phyloP scores from a whole-genome alignment of 495 filamentous ascomycete species.

The Talaromyces thailandensis region DNA sequence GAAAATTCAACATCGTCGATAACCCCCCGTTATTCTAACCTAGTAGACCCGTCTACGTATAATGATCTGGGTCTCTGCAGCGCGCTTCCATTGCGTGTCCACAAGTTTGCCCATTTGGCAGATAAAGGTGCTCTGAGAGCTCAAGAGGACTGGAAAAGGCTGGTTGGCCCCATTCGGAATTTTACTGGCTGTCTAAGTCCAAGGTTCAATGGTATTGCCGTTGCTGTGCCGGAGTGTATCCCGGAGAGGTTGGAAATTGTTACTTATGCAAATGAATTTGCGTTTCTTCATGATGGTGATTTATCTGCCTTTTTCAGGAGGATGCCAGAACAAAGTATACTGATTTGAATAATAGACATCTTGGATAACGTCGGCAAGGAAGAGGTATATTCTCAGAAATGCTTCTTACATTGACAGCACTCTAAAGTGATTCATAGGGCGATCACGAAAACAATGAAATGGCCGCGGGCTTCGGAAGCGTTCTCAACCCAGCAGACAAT shows the following conservation, averaged over 20 bases:
- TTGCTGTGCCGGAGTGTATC: conserved; percentile 22
- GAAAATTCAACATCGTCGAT: neutral
- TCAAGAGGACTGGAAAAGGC: neutral
- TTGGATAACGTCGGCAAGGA: neutral
- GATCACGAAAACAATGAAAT: conserved; percentile 2
- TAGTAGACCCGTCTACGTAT: neutral
- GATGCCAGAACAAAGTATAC: neutral
- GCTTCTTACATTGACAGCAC: neutral
- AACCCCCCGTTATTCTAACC: neutral
- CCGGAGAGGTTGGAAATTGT: conserved; percentile 33
- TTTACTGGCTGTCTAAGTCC: neutral
- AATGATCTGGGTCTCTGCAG: neutral
- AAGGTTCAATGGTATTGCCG: neutral
- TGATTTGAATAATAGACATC: neutral
- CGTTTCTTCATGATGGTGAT: conserved; percentile 34
- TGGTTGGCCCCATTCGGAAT: neutral
- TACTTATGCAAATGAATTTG: conserved; percentile 34
- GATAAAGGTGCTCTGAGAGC: neutral
- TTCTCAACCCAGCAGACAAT: neutral
- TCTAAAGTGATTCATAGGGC: neutral
- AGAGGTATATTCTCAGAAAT: neutral
- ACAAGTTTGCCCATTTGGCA: neutral
- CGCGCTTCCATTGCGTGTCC: neutral
- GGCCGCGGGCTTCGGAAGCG: neutral
- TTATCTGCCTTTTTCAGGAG: neutral